phyloP scores from a whole-genome alignment of 345 rosid genomes.

The Pistacia vera region DNA sequence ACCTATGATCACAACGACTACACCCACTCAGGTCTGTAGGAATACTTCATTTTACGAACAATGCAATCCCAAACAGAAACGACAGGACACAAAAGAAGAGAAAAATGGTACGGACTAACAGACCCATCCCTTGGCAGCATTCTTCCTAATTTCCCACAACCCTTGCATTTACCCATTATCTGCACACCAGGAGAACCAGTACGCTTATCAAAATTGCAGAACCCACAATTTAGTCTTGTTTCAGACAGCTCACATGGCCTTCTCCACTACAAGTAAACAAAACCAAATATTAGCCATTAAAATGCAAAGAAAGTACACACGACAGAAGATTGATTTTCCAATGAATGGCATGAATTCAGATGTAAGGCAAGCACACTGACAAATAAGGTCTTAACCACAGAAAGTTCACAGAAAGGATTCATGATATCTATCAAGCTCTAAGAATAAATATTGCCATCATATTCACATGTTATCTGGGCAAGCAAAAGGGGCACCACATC shows the following conservation, averaged over 20 bases:
- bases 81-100: constrained; percentile 80
- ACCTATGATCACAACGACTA: constrained; percentile 38
- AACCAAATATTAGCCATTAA: constrained; percentile 2
- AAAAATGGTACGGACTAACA: constrained; percentile 57
- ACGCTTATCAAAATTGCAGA: constrained; percentile 21
- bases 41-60: constrained; percentile 96
- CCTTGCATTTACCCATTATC: constrained; percentile 80
- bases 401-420: too few species aligned
- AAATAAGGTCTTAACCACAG: too few species aligned
- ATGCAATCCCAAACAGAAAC: constrained; percentile 97
- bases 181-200: constrained; percentile 37
- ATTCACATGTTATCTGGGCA: too few species aligned
- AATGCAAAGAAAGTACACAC: background rate
- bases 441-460: too few species aligned
- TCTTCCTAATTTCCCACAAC: constrained; percentile 77
- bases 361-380: background rate
- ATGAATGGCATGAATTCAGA: too few species aligned
- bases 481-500: background rate
- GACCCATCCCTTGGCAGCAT: constrained; percentile 56
- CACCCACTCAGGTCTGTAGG: constrained; percentile 99
- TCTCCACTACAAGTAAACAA: constrained; percentile 16
- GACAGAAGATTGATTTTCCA: background rate
- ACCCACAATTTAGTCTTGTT: constrained; percentile 23
- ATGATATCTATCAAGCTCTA: too few species aligned
- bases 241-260: constrained; percentile 57